Evolutionary conservation across 345 rosid species (phyloP), one percentile per base, ranked within the genome.

Genomic region (Xanthoceras sorbifolium): DNA sequence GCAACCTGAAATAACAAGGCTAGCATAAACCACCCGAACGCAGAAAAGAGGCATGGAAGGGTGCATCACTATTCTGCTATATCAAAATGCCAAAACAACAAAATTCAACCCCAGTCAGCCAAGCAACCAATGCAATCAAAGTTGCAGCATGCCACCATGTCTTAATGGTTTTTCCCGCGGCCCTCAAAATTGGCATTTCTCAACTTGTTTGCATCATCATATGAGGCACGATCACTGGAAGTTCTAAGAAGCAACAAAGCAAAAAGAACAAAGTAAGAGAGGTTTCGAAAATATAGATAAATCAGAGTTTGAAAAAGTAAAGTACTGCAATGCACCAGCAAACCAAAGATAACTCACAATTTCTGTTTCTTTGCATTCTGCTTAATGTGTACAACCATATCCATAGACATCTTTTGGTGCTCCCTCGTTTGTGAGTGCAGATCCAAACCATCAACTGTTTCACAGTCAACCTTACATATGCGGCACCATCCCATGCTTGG

Each of bases 391-490:
- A 79, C 42, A 69, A 89, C 94, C 83, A 89, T 81, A 77, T 91
- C 97, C 91, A 88, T 84, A 40, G 92, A 88, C 81, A 76, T 83
- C 81, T 86, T 86, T 81, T 91, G 98, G 85, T 92, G 94, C 76
- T 88, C 91, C 81, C 91, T 85, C 3, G 91, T 84, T 79, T 89
- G 93, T 26, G 92, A 89, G 87, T 93, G 93, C 66, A 89, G 72
- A 79, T 90, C 91, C 78, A 87, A 81, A 73, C 95, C 88, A 78
- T 90, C 93, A 64, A 89, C 91, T 28, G 93, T 86, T 81, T 89
- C 90, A 74, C 97, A 89, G 64, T 92, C 95, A 62, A 91, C 84
- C 74, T 88, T 89, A 85, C 97, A 92, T 50, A 92, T 88, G 29
- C 92, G 91, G 72, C 97, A 92, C 97, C 97, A 92, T 42, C 91